These are phyloP conservation scores for Cytospora piceae DNA, from an alignment of 2,329 filamentous ascomycete species.

Conservation along the genomic window DNA sequence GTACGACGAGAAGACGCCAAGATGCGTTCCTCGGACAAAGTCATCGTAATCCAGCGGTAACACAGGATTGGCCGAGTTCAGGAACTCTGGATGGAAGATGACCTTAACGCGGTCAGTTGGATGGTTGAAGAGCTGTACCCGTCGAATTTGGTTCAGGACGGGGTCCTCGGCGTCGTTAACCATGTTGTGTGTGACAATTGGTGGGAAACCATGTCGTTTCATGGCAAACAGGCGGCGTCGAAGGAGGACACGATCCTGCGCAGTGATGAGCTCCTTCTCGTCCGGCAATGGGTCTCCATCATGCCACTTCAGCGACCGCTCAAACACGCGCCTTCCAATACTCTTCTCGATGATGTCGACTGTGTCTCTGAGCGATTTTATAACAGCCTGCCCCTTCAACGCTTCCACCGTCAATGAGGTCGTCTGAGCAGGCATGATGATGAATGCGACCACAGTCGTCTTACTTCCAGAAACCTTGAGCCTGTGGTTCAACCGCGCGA, in stretches of 20 bases:
- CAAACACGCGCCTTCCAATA: conserved; percentile 91
- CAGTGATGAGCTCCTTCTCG: conserved; percentile 93
- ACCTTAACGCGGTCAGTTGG: conserved; percentile 94
- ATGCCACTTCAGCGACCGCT: conserved; percentile 92
- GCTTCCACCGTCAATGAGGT: conserved; percentile 94
- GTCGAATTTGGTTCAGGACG: conserved; percentile 91
- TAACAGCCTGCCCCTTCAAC: conserved; percentile 93
- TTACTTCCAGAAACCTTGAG: conserved; percentile 85
- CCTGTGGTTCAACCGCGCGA: conserved; percentile 91
- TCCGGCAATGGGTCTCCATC: conserved; percentile 93
- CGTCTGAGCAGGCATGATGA: conserved; percentile 98
- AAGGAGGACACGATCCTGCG: conserved; percentile 89
- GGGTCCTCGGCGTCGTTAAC: conserved; percentile 90
- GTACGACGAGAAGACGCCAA: conserved; percentile 96
- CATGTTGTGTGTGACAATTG: conserved; percentile 99
- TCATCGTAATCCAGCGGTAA: conserved; percentile 97
- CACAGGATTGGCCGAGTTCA: conserved; percentile 94
- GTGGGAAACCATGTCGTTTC: conserved; percentile 88
- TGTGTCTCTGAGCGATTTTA: conserved; percentile 93
- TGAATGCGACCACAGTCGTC: conserved; percentile 93
- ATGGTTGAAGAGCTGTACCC: conserved; percentile 97
- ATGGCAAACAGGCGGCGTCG: conserved; percentile 92
- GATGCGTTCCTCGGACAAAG: conserved; percentile 94
- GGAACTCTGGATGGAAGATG: conserved; percentile 96
- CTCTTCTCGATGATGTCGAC: conserved; percentile 90